Evolutionary conservation across 352 stramenopile species (phyloP).

Genomic region (Phytophthora aleatoria): DNA sequence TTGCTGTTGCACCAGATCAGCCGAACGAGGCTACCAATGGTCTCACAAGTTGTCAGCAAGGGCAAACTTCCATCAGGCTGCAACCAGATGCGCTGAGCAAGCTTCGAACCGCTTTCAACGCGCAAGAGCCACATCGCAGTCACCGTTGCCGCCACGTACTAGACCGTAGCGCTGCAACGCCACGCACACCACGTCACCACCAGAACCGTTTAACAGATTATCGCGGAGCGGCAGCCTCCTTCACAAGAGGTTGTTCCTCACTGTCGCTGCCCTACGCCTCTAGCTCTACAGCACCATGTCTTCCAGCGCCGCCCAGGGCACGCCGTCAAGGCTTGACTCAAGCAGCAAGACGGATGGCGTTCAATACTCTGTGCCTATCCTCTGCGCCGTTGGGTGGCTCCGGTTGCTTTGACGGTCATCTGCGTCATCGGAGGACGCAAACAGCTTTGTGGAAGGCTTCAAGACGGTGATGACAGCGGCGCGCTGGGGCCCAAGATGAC

Average conservation of each 20-base stretch:
- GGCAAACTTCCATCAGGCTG: background rate
- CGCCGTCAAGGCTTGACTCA: background rate
- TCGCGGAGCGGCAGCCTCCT: background rate
- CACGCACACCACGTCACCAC: slow-evolving; percentile 21
- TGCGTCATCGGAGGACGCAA: slow-evolving; percentile 31
- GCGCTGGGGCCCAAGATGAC: slow-evolving; percentile 1
- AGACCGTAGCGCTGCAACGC: slow-evolving; percentile 12
- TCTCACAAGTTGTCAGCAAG: too few relatives aligned
- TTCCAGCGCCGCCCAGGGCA: too few relatives aligned
- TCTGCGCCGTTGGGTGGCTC: slow-evolving; percentile 19
- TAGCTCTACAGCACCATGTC: too few relatives aligned
- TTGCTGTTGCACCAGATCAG: too few relatives aligned
- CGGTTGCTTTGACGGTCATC: slow-evolving; percentile 14
- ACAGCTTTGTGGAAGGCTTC: slow-evolving; percentile 4
- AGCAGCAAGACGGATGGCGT: slow-evolving; percentile 15
- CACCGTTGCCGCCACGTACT: slow-evolving; percentile 11
- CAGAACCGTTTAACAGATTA: slow-evolving; percentile 19
- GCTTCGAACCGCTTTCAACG: background rate
- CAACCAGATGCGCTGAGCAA: background rate
- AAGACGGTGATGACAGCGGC: slow-evolving; percentile 23
- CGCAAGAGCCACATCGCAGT: too few relatives aligned
- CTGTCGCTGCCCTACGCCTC: background rate
- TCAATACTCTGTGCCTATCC: slow-evolving; percentile 13
- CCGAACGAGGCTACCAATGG: too few relatives aligned
- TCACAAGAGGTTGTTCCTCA: background rate